Conservation (phyloP, 305 asterid genomes). For the Solanum hybrid region DNA sequence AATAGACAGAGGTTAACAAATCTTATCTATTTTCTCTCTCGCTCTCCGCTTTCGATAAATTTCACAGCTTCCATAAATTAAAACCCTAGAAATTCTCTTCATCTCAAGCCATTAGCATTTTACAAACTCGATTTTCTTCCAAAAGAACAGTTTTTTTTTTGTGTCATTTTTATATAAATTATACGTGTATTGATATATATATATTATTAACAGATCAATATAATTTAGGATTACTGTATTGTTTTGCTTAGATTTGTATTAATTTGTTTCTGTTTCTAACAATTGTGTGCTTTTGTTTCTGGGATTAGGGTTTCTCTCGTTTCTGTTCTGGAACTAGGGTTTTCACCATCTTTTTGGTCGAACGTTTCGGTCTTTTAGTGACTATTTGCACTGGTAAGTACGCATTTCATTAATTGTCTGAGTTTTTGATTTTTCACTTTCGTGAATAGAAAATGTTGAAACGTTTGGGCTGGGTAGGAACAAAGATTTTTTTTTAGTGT, state of each 20-base stretch:
- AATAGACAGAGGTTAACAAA: background rate
- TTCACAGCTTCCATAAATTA: background rate
- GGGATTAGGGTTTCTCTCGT: constrained; percentile 3
- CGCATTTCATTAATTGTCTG: background rate
- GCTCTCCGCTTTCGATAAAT: background rate
- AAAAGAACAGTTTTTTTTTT: background rate
- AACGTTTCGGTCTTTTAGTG: background rate
- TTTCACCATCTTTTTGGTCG: background rate
- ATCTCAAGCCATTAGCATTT: background rate
- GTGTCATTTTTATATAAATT: background rate
- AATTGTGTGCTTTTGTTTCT: background rate
- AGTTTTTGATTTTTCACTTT: background rate
- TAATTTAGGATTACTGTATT: background rate
- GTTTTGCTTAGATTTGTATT: background rate
- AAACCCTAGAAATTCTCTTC: background rate
- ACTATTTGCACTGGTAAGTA: background rate
- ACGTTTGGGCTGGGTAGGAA: background rate
- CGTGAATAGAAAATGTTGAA: background rate
- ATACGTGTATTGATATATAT: background rate
- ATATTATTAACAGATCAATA: background rate
- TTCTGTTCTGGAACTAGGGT: background rate
- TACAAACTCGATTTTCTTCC: background rate
- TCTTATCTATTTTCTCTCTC: background rate
- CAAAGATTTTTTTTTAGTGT: background rate
- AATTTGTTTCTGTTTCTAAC: background rate